Evolutionary conservation across 2,329 filamentous ascomycete species (phyloP), one percentile per base, ranked within the genome.

Genomic region (Neospermospora avenae): DNA sequence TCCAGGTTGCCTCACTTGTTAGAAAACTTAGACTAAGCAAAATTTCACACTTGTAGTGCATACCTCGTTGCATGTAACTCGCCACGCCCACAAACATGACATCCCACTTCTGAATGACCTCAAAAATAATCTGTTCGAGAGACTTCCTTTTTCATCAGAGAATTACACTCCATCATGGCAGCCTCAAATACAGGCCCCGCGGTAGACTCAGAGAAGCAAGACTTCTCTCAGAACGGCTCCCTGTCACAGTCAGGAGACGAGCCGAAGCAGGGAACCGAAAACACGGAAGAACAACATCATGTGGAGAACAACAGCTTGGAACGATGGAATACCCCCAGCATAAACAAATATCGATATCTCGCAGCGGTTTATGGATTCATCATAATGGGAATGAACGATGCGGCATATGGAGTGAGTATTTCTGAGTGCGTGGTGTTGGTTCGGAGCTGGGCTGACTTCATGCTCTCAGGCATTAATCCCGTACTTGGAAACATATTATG

Each of bases 381-480:
- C 20, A 76, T 88, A 22, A 84, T 88, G 78, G 88, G 88, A 11
- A 81, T 86, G 75, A 88, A 87, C 66, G 88, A 90, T 73, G 86
- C 81, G 18, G 83, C 83, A 16, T 79, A 84, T 45, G 86, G 86
- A 41, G 84, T 84, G 75, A 71, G 79, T 77, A 18, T 18, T 34
- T n/a, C 3, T 31, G 16, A 42, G 4, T 10, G n/a, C 6, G 10
- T 70, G 66, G 20, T 65, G 34, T 5, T 44, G 69, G 76, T 77
- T 65, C 79, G 77, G 87, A 16, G 90, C 89, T 14, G 93, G 90
- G 90, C 87, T 91, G 52, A 88, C 87, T 95, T 96, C 71, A 95
- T 96, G 89, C 31, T 37, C 3, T 34, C 55, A 81, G 77, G 77
- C 80, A 46, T 71, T 84, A 18, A 73, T 84, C 55, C 75, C 75